Evolutionary conservation across 108 stramenopile species (phyloP), one percentile per base, ranked within the genome.

Genomic region (Nannochloropsis gaditana): DNA sequence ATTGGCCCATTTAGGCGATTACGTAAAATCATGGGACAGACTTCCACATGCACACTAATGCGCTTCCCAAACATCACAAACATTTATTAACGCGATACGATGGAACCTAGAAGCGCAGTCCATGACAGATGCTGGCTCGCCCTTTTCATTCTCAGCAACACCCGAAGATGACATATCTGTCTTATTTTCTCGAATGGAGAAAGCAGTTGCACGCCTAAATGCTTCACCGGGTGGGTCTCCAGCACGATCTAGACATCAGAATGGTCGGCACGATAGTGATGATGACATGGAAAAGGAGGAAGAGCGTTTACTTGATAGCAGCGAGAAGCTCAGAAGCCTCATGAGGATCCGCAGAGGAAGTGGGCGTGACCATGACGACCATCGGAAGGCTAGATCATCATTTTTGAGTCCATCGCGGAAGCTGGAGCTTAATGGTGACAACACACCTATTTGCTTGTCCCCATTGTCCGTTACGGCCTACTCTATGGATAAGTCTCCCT

Each of bases 181-280:
- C 59, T n/a, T 73, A 4, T 73, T 73, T 73, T 73, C 59, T n/a
- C 59, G n/a, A 73, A 73, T 73, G 59, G 59, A 73, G 59, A n/a
- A 73, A 3, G 59, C 59, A 4, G 59, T 73, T 3, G 59, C 59
- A 15, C 19, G 19, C 59, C 3, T 73, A n/a, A n/a, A 73, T 15
- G 19, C 59, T n/a, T 73, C 59, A 6, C 59, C 59, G n/a, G 19
- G 5, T 3, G n/a, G 2, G 19, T 73, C 59, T 73, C 59, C 59
- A 15, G 59, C 2, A 2, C 3, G 4, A 2, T 3, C n/a, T n/a
- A 15, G 3, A 2, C 4, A 73, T 73, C 59, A 73, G 5, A 15
- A n/a, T 15, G 6, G 8, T 2, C 59, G 8, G 15, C 59, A 73
- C n/a, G 59, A 73, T n/a, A 73, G 59, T 6, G 59, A 73, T n/a